These are phyloP conservation scores for Rhizopus delemar DNA, from an alignment of 371 early-diverging fungal genomes.

Conservation along the genomic window DNA sequence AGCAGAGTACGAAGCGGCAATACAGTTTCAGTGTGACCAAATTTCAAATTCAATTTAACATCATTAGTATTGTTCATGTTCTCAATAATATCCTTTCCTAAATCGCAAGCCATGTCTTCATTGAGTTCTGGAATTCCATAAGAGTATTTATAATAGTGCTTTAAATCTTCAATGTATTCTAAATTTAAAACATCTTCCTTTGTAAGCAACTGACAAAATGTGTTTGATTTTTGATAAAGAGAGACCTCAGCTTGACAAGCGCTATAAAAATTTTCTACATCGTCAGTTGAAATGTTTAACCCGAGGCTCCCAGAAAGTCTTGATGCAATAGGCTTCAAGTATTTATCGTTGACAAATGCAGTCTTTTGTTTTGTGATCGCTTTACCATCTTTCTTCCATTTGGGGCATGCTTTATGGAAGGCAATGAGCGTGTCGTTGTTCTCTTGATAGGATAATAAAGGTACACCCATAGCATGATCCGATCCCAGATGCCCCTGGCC, in stretches of 20 bases:
- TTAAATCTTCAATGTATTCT: conserved; percentile 40
- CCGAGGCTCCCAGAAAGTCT: conserved; percentile 24
- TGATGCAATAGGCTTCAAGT: conserved; percentile 16
- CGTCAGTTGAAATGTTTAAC: conserved; percentile 13
- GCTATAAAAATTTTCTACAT: conserved; percentile 27
- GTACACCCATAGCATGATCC: conserved; percentile 15
- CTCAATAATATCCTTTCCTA: conserved; percentile 26
- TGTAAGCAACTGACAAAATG: conserved; percentile 37
- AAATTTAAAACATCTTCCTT: conserved; percentile 28
- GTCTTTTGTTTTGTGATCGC: neutral
- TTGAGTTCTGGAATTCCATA: conserved; percentile 40
- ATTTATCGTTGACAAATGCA: neutral
- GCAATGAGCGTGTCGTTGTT: conserved; percentile 24
- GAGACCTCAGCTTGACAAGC: conserved; percentile 39
- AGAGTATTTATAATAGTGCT: conserved; percentile 37
- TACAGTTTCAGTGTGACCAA: conserved; percentile 49
- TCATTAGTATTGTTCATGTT: conserved; percentile 19
- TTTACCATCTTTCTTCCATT: conserved; percentile 15
- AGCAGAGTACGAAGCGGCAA: conserved; percentile 35
- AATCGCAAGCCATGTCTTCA: conserved; percentile 31
- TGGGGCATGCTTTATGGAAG: conserved; percentile 25
- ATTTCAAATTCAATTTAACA: conserved; percentile 25
- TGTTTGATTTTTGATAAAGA: conserved; percentile 17
- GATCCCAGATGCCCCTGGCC: conserved; percentile 5
- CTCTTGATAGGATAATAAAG: conserved; percentile 18